Evolutionary conservation across 805 yeast species (phyloP), one percentile per base, ranked within the genome.

Genomic region (Candida parachauliodes): DNA sequence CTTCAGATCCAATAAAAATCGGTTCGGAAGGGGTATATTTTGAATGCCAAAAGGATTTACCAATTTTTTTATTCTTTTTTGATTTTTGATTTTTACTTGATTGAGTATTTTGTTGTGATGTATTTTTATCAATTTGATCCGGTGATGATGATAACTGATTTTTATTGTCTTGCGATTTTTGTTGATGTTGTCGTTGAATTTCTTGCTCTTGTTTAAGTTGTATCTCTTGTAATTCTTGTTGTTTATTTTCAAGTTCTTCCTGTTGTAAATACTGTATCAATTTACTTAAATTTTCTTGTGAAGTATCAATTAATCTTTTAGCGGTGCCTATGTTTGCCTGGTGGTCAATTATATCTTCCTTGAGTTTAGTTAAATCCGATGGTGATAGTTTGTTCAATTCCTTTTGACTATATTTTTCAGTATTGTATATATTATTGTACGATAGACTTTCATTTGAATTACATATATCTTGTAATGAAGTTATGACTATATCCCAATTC

Each of bases 1-100:
- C 96, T 49, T 86, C 94, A 0, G 93, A 76, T 1, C 91, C 89
- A 1, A 83, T 62, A 2, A 54, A 47, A 4, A 81, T 66, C 0
- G 81, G 77, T 25, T 74, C 83, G 19, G 70, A 67, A 1, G 82
- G 77, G 49, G 81, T 81, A 55, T 57, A 81, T 20, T 74, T 74
- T 32, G 84, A 77, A n/a, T 61, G 60, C 47, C 69, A 62, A 50
- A 48, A 76, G 53, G 71, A 72, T 40, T 70, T 57, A 5, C 79
- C 81, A 16, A 45, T 47, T 37, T 59, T 60, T 28, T 45, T 45
- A 16, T 29, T 34, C 16, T 22, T 19, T 28, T 32, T 32, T 3
- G 36, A 27, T 29, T 41, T 43, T 32, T 43, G 35, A 16, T 42
- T 41, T 19, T 31, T 39, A 11, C 29, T 16, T 15, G 34, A 18